Base-by-base conservation (phyloP, 192 early-diverging fungal species). In the Cetraspora pellucida region DNA sequence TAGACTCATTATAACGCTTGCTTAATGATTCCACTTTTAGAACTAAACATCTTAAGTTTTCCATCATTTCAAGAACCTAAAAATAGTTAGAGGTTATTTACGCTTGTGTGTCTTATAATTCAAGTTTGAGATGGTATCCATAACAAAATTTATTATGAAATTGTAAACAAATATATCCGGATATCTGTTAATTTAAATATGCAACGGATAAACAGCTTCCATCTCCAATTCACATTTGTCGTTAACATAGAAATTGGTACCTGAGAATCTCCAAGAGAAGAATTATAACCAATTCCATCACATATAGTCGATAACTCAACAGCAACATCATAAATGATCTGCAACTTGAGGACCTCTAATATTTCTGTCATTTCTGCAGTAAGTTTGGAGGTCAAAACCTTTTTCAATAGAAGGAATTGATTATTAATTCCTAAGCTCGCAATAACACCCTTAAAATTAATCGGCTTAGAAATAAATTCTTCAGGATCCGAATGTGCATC, bases 271-370 rank as follows among this genome's bases (percentile, higher is more conserved):
- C 30, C 14, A 72, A 72, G 71, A 31, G 50, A 57, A 72, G 71
- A 72, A 72, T 72, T 72, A 27, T 7, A 28, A 30, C 23, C 31
- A 72, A 55, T 72, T 30, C 71, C 71, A 43, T 72, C 71, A 58
- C 71, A 72, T 72, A 72, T 72, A 17, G 31, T 72, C 58, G 71
- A 72, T 43, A 72, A 72, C 4, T 72, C 71, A 21, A 72, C 71
- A 31, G 54, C 71, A 72, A 72, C 27, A 54, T 72, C 70, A 57
- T 72, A 72, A 72, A 72, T 27, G 30, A 72, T 72, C 70, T 72
- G 70, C 31, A 27, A 50, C 49, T 72, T 72, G 52, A 72, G 47
- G 21, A 73, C 6, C 19, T 73, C 55, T 14, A 52, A 50, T 30
- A 73, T 55, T 58, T 72, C 71, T 47, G 52, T 55, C 28, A 54